A percentile compares a stretch with the other conserved stretches of the same genome.
phyloP scores from a whole-genome alignment of 73 alveolate genomes.

The Paramecium sonneborni region DNA sequence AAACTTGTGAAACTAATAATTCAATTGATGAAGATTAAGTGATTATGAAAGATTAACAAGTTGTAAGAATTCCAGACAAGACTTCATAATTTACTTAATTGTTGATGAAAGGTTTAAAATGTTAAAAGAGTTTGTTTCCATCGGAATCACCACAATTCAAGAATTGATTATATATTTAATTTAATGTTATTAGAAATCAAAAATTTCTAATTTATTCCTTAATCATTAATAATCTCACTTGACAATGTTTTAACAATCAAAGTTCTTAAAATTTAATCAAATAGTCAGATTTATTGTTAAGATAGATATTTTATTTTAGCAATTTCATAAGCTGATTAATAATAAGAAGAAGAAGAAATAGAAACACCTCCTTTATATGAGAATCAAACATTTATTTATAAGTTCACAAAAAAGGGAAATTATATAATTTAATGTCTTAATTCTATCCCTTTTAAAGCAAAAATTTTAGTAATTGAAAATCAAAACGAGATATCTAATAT shows the following conservation, averaged over 20 bases:
- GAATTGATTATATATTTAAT: constrained; percentile 41
- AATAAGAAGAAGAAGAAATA: not conserved
- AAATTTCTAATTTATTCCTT: constrained; percentile 51
- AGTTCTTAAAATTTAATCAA: not conserved
- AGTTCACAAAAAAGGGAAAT: not conserved
- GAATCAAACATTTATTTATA: not conserved
- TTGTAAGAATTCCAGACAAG: constrained; percentile 15
- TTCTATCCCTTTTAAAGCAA: constrained; percentile 39
- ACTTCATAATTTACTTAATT: constrained; percentile 46
- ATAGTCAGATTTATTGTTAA: constrained; percentile 3
- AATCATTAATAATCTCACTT: not conserved
- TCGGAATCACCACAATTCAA: constrained; percentile 58
- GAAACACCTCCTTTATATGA: constrained; percentile 53
- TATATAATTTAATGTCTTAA: constrained; percentile 2
- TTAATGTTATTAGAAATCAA: constrained; percentile 43
- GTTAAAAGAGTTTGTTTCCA: not conserved
- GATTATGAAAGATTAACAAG: constrained; percentile 19
- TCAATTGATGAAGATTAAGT: constrained; percentile 55
- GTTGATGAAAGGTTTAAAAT: not conserved
- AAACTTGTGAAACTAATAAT: constrained; percentile 52
- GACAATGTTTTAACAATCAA: not conserved
- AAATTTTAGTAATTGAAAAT: not conserved
- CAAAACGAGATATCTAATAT: not conserved
- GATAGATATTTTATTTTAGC: constrained; percentile 16
- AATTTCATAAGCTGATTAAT: not conserved